Conservation (phyloP, 2,329 filamentous ascomycete species). For the Scedosporium aurantiacum region DNA sequence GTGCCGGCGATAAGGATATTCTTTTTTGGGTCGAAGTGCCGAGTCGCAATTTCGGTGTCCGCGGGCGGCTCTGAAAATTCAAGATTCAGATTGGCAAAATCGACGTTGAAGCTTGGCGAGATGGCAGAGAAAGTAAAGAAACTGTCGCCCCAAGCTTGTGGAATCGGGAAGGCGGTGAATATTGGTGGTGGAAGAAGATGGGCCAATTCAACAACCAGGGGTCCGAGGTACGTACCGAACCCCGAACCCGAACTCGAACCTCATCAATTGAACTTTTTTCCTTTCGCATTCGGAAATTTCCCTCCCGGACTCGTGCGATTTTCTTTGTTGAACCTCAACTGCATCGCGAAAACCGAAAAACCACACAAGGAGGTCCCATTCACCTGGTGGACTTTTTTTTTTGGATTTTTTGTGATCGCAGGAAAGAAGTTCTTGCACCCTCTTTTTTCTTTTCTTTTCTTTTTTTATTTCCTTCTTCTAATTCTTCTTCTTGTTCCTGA, state of each 20-base stretch:
- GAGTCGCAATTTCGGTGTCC: background rate
- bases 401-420: background rate
- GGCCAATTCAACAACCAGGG: background rate
- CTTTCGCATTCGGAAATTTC: background rate
- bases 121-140: background rate
- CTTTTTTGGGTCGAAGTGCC: background rate
- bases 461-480: background rate
- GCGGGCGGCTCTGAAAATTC: background rate
- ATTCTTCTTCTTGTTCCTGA: background rate
- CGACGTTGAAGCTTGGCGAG: background rate
- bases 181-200: background rate
- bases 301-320: constrained; percentile 11
- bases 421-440: background rate
- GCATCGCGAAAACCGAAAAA: background rate
- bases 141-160: background rate
- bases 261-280: background rate
- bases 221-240: background rate
- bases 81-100: background rate
- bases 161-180: constrained; percentile 2
- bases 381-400: background rate
- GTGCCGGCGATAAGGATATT: background rate
- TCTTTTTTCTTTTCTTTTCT: constrained; percentile 3
- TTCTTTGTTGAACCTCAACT: background rate
- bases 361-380: background rate
- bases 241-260: background rate